Conservation (phyloP, 257 asterid species). For the Scutellaria baicalensis region DNA sequence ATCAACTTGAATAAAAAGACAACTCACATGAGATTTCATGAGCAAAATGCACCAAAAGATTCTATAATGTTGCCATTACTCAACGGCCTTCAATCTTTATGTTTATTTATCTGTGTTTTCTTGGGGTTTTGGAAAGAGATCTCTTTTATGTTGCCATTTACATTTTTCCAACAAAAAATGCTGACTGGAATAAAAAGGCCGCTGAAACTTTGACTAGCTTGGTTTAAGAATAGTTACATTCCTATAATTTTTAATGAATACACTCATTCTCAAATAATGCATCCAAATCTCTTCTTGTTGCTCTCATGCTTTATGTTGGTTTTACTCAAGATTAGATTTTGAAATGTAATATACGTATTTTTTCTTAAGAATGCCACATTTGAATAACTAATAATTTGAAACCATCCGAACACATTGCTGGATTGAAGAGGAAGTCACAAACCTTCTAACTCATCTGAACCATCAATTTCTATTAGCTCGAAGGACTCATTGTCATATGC, state of each 20-base stretch:
- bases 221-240: not conserved
- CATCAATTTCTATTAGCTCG: slow-evolving; percentile 41
- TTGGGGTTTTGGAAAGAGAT: not conserved
- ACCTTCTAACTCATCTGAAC: slow-evolving; percentile 81
- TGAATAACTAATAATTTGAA: not conserved
- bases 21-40: not conserved
- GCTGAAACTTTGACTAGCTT: not conserved
- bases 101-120: not conserved
- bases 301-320: not conserved
- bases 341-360: not conserved
- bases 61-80: not conserved
- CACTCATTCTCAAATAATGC: not conserved
- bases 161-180: not conserved
- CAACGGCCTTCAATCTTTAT: not conserved
- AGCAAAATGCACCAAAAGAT: not conserved
- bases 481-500: slow-evolving; percentile 49
- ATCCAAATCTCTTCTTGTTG: not conserved
- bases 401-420: not conserved
- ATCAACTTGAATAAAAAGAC: not conserved
- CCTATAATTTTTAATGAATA: not conserved
- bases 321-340: not conserved
- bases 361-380: not conserved
- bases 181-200: not conserved
- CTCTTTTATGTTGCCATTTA: not conserved
- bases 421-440: slow-evolving; percentile 18